A percentile compares a stretch with the other conserved stretches of the same genome.
Evolutionary conservation across 805 yeast genomes (phyloP).

Genomic region (Lachancea waltii): DNA sequence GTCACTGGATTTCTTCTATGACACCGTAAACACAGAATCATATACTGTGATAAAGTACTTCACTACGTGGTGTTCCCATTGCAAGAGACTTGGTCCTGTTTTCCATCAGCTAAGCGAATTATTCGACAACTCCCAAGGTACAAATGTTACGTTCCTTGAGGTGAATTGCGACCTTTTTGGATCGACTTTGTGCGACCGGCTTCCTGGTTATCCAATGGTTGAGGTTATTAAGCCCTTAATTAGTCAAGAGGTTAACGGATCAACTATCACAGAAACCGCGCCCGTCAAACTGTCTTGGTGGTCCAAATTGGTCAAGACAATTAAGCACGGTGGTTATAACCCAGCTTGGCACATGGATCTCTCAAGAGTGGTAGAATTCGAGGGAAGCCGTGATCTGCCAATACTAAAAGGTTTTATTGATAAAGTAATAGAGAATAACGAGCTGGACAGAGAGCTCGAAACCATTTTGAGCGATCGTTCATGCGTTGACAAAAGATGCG

Average conservation of each 20-base stretch:
- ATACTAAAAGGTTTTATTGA: slow-evolving; percentile 47
- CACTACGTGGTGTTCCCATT: slow-evolving; percentile 71
- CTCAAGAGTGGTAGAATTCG: slow-evolving; percentile 46
- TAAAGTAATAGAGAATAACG: slow-evolving; percentile 18
- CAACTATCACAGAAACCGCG: background rate
- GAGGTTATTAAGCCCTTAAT: slow-evolving; percentile 43
- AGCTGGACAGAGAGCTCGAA: slow-evolving; percentile 9
- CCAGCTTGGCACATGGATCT: slow-evolving; percentile 22
- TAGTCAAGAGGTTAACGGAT: background rate
- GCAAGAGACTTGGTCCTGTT: slow-evolving; percentile 51
- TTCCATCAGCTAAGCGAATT: slow-evolving; percentile 43
- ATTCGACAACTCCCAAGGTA: slow-evolving; percentile 17
- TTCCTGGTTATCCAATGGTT: slow-evolving; percentile 60
- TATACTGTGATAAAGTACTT: slow-evolving; percentile 36
- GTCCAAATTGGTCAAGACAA: slow-evolving; percentile 1
- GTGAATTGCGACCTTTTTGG: slow-evolving; percentile 32
- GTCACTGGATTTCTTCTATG: slow-evolving; percentile 27
- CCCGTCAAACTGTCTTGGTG: slow-evolving; percentile 5
- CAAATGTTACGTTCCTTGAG: slow-evolving; percentile 25
- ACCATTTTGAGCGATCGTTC: slow-evolving; percentile 36
- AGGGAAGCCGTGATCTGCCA: slow-evolving; percentile 45
- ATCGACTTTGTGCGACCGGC: slow-evolving; percentile 23
- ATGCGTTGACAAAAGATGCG: slow-evolving; percentile 31
- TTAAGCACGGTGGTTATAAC: slow-evolving; percentile 9
- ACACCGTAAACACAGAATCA: slow-evolving; percentile 21